Evolutionary conservation across 257 asterid species (phyloP).

Genomic region (Jasminum sambac): DNA sequence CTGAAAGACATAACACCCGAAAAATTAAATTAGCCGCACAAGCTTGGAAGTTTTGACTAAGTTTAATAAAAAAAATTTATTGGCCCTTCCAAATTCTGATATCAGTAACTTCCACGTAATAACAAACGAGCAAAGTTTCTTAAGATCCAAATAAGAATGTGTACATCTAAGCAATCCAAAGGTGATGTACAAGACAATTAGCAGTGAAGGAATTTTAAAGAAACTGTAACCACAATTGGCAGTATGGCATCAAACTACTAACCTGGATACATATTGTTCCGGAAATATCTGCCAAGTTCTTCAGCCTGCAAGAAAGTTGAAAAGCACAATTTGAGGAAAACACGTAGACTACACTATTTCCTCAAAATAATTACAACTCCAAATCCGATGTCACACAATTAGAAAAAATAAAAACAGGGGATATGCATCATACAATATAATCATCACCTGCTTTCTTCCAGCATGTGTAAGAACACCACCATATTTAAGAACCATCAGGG

Average conservation of each 20-base stretch:
- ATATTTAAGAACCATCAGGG: constrained; percentile 94
- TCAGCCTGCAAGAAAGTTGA: constrained; percentile 71
- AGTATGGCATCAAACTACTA: constrained; percentile 13
- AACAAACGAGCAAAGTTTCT: constrained; percentile 9
- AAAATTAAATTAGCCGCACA: constrained; percentile 11
- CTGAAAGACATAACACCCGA: constrained; percentile 41
- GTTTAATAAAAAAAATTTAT: constrained; percentile 11
- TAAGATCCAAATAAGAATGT: not conserved
- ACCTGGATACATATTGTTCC: constrained; percentile 99
- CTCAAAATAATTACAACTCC: constrained; percentile 3
- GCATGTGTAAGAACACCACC: constrained; percentile 99
- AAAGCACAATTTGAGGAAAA: constrained; percentile 19
- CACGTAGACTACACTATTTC: constrained; percentile 9
- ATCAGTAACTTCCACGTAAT: constrained; percentile 1
- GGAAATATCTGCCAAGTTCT: constrained; percentile 91
- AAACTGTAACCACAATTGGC: constrained; percentile 19
- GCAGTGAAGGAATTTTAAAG: constrained; percentile 5
- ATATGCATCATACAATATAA: constrained; percentile 20
- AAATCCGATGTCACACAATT: constrained; percentile 11
- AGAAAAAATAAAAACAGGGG: constrained; percentile 10
- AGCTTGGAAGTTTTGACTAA: constrained; percentile 3
- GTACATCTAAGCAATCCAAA: constrained; percentile 8
- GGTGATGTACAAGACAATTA: constrained; percentile 11
- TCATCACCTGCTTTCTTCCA: constrained; percentile 86
- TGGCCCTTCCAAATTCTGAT: constrained; percentile 15